phyloP scores from a whole-genome alignment of 1,139 yeast genomes.

The Hemisphaericaspora xylofermentans region DNA sequence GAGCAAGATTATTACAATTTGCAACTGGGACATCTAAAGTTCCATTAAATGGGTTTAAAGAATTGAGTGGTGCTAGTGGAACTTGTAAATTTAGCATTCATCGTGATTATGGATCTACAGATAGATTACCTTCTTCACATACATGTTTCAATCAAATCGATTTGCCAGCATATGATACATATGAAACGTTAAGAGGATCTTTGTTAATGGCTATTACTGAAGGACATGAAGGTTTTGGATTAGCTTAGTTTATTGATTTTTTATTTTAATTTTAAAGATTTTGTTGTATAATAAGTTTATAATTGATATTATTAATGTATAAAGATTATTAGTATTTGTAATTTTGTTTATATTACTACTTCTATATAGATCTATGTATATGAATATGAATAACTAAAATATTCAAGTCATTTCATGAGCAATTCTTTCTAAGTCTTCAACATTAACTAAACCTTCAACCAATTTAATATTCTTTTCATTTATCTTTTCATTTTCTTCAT shows the following conservation, averaged over 20 bases:
- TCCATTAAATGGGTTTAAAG: constrained; percentile 91
- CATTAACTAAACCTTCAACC: constrained; percentile 29
- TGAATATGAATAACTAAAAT: neutral
- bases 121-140: constrained; percentile 91
- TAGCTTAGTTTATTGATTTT: constrained; percentile 42
- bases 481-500: constrained; percentile 47
- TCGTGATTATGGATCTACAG: constrained; percentile 82
- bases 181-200: constrained; percentile 81
- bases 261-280: neutral
- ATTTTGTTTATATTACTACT: too few species aligned
- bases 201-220: constrained; percentile 85
- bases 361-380: neutral
- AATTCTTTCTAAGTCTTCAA: constrained; percentile 30
- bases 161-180: constrained; percentile 88
- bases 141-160: constrained; percentile 96
- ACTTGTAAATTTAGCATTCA: constrained; percentile 86
- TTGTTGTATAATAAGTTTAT: too few species aligned
- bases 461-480: constrained; percentile 30
- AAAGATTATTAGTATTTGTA: too few species aligned
- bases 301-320: too few species aligned
- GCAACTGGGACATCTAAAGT: constrained; percentile 98
- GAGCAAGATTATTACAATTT: constrained; percentile 91
- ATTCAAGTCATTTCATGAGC: constrained; percentile 8
- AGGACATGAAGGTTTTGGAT: constrained; percentile 96
- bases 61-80: constrained; percentile 86